Conservation (phyloP, 2,329 filamentous ascomycete species). For the Nakataea oryzae region DNA sequence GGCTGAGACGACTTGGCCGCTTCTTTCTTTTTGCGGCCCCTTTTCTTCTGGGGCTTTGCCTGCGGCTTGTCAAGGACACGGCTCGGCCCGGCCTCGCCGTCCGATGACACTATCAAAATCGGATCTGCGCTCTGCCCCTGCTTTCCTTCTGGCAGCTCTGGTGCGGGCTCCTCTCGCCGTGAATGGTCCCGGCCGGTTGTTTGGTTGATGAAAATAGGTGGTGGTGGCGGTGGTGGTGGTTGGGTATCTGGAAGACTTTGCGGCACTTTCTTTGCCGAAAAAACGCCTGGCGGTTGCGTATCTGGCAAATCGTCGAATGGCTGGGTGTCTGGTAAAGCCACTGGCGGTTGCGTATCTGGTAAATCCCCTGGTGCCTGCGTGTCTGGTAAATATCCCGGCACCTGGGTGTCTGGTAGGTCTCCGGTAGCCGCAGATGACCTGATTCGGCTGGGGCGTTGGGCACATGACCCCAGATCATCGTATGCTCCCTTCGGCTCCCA, state of each 20-base stretch:
- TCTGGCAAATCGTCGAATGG: background rate
- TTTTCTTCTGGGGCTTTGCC: slow-evolving; percentile 14
- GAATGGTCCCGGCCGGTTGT: background rate
- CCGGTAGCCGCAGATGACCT: slow-evolving; percentile 6
- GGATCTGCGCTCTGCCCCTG: background rate
- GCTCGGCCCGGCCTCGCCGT: background rate
- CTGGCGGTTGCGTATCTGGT: too few species aligned
- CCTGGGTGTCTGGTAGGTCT: background rate
- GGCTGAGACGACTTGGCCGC: background rate
- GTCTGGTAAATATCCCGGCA: slow-evolving; percentile 1
- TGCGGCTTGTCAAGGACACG: slow-evolving; percentile 1
- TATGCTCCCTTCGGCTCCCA: slow-evolving; percentile 9
- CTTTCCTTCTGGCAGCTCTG: background rate
- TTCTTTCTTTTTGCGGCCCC: slow-evolving; percentile 17
- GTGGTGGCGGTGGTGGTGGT: background rate
- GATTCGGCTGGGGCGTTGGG: slow-evolving; percentile 9
- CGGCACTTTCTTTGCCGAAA: background rate
- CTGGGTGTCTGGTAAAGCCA: too few species aligned
- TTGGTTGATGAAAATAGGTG: background rate
- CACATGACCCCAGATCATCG: slow-evolving; percentile 2
- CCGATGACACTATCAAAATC: slow-evolving; percentile 5
- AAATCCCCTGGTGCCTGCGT: background rate
- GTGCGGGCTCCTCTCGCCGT: background rate
- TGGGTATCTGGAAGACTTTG: background rate
- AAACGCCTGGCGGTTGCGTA: background rate